These are phyloP conservation scores for Periconia sp. DNA, from an alignment of 2,329 filamentous ascomycete genomes.

Conservation along the genomic window DNA sequence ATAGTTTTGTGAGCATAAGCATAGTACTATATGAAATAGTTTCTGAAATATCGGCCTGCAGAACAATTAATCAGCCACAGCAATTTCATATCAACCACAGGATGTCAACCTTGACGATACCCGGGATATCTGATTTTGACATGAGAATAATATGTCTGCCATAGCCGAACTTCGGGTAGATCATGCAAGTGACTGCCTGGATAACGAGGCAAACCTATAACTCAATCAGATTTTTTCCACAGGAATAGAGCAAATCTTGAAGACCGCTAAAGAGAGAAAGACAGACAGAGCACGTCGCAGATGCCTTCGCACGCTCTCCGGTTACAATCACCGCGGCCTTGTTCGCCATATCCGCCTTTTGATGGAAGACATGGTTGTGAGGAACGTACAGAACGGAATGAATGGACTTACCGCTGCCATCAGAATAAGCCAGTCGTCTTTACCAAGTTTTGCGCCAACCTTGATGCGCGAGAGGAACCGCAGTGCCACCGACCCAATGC, in stretches of 20 bases:
- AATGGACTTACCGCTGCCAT: constrained; percentile 7
- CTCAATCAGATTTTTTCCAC: too few species aligned
- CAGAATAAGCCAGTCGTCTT: constrained; percentile 15
- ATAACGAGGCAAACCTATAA: neutral
- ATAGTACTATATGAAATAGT: constrained; percentile 12
- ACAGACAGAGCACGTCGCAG: neutral
- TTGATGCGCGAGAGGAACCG: constrained; percentile 7
- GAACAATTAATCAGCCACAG: neutral
- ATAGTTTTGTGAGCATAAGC: constrained; percentile 10
- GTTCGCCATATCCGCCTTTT: neutral
- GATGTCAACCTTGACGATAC: constrained; percentile 7
- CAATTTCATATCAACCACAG: neutral
- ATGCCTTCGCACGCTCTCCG: neutral
- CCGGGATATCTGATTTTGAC: constrained; percentile 1
- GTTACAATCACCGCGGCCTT: neutral
- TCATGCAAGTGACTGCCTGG: constrained; percentile 6
- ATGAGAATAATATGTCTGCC: constrained; percentile 10
- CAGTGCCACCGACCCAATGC: constrained; percentile 5
- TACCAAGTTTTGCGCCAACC: constrained; percentile 10
- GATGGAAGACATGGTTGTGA: neutral
- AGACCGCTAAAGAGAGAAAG: neutral
- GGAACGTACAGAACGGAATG: neutral
- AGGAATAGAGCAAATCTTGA: neutral
- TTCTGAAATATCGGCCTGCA: constrained; percentile 6
- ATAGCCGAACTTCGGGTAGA: constrained; percentile 2